Percentiles rank a stretch among this genome's conserved stretches.
Conservation (phyloP, 2,329 filamentous ascomycete species). For the Trichoderma cornu-damae region DNA sequence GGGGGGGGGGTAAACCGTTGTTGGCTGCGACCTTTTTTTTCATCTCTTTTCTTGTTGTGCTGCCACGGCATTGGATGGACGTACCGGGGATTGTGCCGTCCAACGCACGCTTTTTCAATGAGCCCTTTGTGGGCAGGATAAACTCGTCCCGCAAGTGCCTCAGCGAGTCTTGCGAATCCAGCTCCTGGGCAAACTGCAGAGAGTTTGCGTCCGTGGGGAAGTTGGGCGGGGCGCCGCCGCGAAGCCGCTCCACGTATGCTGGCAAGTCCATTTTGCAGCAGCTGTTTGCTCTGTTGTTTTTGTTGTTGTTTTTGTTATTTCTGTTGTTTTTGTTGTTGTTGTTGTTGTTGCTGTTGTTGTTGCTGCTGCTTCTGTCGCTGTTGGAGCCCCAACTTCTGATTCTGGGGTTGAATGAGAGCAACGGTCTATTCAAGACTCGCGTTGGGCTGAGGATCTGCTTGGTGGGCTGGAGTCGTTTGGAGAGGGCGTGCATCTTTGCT, state of each 20-base stretch:
- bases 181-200: constrained; percentile 43
- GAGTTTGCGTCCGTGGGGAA: constrained; percentile 47
- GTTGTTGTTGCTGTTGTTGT: not conserved
- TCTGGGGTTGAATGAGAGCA: not conserved
- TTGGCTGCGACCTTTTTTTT: not conserved
- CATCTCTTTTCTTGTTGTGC: not conserved
- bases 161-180: constrained; percentile 60
- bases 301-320: too few relatives aligned
- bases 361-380: not conserved
- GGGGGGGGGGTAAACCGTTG: too few relatives aligned
- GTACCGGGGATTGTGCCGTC: constrained; percentile 40
- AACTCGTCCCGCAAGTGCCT: constrained; percentile 63
- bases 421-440: not conserved
- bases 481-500: not conserved
- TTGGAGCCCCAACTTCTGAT: not conserved
- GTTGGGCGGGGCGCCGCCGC: constrained; percentile 36
- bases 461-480: not conserved
- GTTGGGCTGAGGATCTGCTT: not conserved
- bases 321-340: too few relatives aligned
- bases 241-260: constrained; percentile 37
- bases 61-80: constrained; percentile 17
- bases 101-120: constrained; percentile 61
- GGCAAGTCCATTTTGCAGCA: constrained; percentile 37
- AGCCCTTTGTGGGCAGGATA: constrained; percentile 67
- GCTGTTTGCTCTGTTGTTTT: not conserved